Evolutionary conservation across 2,329 filamentous ascomycete species (phyloP), one percentile per base, ranked within the genome.

Genomic region (Colletotrichum cordylinicola): DNA sequence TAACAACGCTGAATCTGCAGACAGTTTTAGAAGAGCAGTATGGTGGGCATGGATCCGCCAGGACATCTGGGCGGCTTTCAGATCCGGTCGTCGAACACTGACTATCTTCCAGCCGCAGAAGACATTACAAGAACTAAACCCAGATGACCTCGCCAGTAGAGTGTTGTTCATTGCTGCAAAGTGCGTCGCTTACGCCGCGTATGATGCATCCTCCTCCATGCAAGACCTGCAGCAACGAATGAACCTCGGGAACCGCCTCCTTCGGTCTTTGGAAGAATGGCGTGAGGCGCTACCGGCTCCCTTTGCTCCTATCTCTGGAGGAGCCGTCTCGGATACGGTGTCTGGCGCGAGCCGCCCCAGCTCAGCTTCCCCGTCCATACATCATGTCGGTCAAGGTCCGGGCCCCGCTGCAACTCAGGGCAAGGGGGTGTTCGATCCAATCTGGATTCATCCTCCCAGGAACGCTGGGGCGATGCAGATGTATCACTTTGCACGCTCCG

Each of bases 11-110:
- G 90, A 90, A 70, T 90, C 87, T 1, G 13, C 58, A 4, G 88
- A 88, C 2, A 90, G 90, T 0, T 82, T 93, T 0, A 85, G 89
- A 52, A 87, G 89, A 76, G 88, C 90, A 0, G 89, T 91, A 0
- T 93, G 91, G 91, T 93, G 91, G 91, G 88, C 88, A 2, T 93
- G 91, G 91, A 84, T 93, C 10, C 85, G 90, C 31, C 91, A 93
- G 80, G 91, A 93, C 79, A 86, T 91, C 1, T 93, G 91, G 91
- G 91, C 90, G 3, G 91, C 91, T 0, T 92, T 92, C 79, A 86
- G 90, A 9, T 90, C 92, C 79, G 84, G 85, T 10, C 84, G 91
- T 21, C 85, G 87, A 5, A 87, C 88, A 18, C 87, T 92, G 78
- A 92, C 87, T 18, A 91, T 91, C 77, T 92, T 90, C 89, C 86